phyloP scores from a whole-genome alignment of 257 asterid genomes.

The Rehmannia glutinosa region DNA sequence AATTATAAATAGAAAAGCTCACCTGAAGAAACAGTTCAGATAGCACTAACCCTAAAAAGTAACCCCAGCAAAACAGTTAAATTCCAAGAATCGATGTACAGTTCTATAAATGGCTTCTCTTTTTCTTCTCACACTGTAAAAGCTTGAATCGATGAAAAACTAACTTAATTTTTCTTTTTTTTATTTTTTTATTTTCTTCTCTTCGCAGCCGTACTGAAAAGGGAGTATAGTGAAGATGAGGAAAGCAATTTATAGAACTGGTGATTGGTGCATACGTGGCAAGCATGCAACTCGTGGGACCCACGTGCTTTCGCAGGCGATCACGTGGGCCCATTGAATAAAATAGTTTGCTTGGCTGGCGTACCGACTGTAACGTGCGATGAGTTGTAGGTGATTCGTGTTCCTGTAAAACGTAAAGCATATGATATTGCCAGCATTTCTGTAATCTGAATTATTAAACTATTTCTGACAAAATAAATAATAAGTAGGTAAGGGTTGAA shows the following conservation, averaged over 20 bases:
- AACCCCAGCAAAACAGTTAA: neutral
- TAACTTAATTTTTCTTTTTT: neutral
- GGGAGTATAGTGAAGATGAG: neutral
- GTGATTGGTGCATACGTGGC: conserved; percentile 19
- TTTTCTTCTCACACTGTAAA: neutral
- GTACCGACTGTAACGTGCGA: conserved; percentile 26
- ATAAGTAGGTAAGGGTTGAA: too few relatives aligned
- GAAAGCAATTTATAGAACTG: neutral
- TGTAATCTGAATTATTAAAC: too few relatives aligned
- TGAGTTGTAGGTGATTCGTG: conserved; percentile 31
- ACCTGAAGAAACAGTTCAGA: conserved; percentile 19
- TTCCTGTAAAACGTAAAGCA: conserved; percentile 15
- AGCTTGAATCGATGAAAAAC: too few relatives aligned
- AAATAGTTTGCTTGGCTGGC: conserved; percentile 19
- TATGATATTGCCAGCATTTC: conserved; percentile 10
- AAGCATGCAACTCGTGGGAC: conserved; percentile 22
- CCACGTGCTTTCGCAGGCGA: neutral
- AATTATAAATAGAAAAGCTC: conserved; percentile 8
- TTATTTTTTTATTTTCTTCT: too few relatives aligned
- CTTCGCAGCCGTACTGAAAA: conserved; percentile 1
- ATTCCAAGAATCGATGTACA: neutral
- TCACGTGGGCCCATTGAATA: conserved; percentile 18
- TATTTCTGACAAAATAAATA: too few relatives aligned
- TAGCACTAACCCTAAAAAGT: neutral
- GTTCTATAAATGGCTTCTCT: neutral